Evolutionary conservation across 2,329 filamentous ascomycete genomes (phyloP), one percentile per base, ranked within the genome.

Genomic region (Dactylellina drechsleri): DNA sequence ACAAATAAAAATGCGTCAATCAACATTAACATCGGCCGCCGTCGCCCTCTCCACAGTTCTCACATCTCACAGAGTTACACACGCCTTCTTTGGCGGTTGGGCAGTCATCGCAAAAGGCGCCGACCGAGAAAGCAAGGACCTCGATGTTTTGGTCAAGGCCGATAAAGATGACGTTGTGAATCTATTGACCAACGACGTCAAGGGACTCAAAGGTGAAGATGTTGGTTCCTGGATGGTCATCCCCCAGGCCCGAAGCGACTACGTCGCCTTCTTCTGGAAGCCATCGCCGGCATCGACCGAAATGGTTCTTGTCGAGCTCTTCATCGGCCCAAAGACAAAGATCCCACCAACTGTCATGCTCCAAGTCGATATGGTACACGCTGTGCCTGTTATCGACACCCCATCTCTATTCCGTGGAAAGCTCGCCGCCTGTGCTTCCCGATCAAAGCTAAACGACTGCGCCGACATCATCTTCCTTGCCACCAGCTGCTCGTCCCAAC

Each of bases 251-350:
- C 76, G 79, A 53, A 79, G 79, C 50, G 79, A 80, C 65, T 80
- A 80, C 60, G 79, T 80, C 8, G 79, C 79, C n/a, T 80, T 78
- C 65, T 79, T 80, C 76, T 79, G 78, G 78, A 77, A 79, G 23
- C 60, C 76, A 10, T 68, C 59, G 18, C 75, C 77, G 20, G 50
- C 60, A 13, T 74, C 67, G 6, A 74, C 66, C 15, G 74, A 77
- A 20, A 79, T 79, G 78, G 78, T 79, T 18, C 76, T 79, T 16
- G 78, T 79, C 20, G 78, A 79, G 68, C 78, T 79, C 57, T 79
- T 79, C 64, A 76, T 79, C 45, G 77, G 77, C 47, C 70, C 72
- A 73, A 77, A 78, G 64, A 78, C 78, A 64, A 77, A 77, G 28
- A 67, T 78, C n/a, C 77, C 40, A 67, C 71, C 49, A 70, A 77